Base-by-base conservation (phyloP, 352 stramenopile species). In the Pythium utonaiense region DNA sequence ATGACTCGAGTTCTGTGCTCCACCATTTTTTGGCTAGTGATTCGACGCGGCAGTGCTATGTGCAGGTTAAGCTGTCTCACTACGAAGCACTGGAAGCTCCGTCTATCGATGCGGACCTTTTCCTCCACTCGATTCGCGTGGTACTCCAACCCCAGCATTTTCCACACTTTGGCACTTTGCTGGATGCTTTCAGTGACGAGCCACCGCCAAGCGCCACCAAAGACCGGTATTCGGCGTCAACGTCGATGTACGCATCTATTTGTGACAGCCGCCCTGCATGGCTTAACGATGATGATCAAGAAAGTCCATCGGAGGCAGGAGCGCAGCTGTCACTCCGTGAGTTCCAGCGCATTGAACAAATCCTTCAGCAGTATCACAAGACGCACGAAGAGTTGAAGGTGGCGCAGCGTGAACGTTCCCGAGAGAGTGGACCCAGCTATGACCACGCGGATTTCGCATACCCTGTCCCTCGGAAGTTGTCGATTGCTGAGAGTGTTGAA, bases 71-170 rank as follows among this genome's bases (percentile, higher is more conserved):
- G 48, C 34, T 93, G 22, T 88, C 80, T 0, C 85, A 94, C 61
- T 91, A 89, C 47, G 78, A 89, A 41, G 78, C 75, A 31, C 68
- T 91, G 10, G 83, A 89, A 47, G 76, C 79, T 8, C 86, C 86
- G 0, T 65, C 78, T 3, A 69, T 93, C 44, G 86, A 96, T 64
- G 80, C 80, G 3, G 83, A 94, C 57, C 53, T 94, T 8, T 96
- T 96, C 59, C 72, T 96, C 38, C 86, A 92, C 66, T 90, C 82
- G 21, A 79, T 94, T 48, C 73, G 78, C 6, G 70, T 93, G 12
- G 81, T 94, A 8, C 57, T 94, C 5, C 84, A 94, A 54, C 86
- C 86, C 3, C 81, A 91, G 51, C 86, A 93, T 57, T 89, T 96
- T 36, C 62, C 71, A 4, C 77, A 89, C 38, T 69, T 96, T n/a